Evolutionary conservation across 108 stramenopile genomes (phyloP).

Genomic region (Cyclotella cryptica): DNA sequence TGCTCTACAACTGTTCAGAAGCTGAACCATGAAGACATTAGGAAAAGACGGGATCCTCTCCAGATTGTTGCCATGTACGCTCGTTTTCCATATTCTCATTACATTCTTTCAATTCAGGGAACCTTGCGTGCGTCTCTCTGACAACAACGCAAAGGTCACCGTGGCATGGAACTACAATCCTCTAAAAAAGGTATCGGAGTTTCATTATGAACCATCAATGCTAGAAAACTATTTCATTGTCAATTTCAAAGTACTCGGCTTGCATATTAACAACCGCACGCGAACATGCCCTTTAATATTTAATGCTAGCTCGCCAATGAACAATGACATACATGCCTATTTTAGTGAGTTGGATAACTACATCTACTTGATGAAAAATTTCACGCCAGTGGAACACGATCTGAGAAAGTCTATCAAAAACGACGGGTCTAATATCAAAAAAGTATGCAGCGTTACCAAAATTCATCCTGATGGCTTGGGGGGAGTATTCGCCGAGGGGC

Average conservation of each 20-base stretch:
- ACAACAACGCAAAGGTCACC: no score
- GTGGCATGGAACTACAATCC: no score
- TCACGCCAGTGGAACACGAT: background rate
- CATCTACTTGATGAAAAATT: background rate
- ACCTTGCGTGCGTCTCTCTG: no score
- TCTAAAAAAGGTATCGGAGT: background rate
- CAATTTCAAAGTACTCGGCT: conserved; percentile 2
- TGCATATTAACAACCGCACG: background rate
- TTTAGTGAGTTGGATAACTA: conserved; percentile 14
- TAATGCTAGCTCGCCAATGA: conserved; percentile 1
- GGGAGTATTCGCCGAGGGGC: no score
- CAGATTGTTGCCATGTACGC: no score
- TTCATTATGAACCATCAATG: no score
- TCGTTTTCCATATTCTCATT: no score
- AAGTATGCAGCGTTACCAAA: background rate
- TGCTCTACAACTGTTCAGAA: no score
- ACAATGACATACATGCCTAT: background rate
- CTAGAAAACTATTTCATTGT: no score
- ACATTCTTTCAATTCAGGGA: no score
- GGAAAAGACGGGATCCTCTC: no score
- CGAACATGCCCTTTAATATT: conserved; percentile 7
- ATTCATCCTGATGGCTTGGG: conserved; percentile 12
- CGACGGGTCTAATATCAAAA: background rate
- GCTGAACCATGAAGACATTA: no score
- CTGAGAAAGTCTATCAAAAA: background rate